phyloP scores from a whole-genome alignment of 306 rosid genomes.

The Myrica gale region DNA sequence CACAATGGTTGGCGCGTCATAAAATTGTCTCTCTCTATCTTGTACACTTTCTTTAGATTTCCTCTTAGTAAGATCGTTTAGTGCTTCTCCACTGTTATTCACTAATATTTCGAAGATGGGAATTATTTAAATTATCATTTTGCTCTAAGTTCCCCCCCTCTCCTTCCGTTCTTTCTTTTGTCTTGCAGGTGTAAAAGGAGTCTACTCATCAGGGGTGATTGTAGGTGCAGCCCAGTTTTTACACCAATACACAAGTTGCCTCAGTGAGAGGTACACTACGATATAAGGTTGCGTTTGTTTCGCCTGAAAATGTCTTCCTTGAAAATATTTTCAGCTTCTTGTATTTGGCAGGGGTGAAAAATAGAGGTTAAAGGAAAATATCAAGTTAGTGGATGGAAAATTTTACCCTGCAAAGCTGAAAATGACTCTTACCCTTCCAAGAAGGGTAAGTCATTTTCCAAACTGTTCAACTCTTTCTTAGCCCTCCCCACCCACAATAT shows the following conservation, averaged over 20 bases:
- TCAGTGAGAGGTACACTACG: conserved; percentile 54
- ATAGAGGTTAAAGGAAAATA: no score
- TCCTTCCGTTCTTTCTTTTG: conserved; percentile 9
- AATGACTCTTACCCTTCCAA: no score
- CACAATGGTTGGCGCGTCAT: background rate
- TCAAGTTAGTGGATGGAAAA: no score
- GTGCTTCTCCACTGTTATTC: background rate
- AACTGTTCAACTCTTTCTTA: no score
- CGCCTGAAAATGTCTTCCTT: no score
- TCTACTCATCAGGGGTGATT: conserved; percentile 67
- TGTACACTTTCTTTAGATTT: background rate
- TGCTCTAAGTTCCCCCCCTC: background rate
- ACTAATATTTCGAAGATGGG: background rate
- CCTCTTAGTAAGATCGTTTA: background rate
- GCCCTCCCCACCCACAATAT: no score
- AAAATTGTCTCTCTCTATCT: background rate
- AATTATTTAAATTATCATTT: conserved; percentile 4
- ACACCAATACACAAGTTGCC: conserved; percentile 43
- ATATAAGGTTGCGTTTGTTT: background rate
- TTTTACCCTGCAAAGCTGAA: no score
- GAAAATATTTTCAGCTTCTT: no score
- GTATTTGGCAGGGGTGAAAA: no score
- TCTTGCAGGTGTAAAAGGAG: conserved; percentile 69
- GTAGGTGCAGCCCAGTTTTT: conserved; percentile 75
- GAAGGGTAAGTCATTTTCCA: no score